Conservation (phyloP, 768 basidiomycete species). For the Mycena alexandri region DNA sequence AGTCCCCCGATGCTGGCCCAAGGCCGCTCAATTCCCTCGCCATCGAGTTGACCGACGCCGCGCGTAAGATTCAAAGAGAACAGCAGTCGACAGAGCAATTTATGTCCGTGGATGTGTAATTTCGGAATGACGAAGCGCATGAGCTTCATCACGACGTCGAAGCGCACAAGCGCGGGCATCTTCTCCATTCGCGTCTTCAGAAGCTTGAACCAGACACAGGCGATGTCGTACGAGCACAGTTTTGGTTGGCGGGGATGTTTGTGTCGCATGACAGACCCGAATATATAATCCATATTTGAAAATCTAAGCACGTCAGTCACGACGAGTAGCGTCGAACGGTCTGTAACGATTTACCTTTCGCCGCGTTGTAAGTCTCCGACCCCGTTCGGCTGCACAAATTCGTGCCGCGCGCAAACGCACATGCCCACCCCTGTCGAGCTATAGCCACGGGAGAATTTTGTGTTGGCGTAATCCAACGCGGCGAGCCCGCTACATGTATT, state of each 20-base stretch:
- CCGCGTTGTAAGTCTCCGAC: background rate
- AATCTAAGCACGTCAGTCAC: no score
- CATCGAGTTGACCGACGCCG: constrained; percentile 46
- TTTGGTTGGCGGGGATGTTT: no score
- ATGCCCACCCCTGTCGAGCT: background rate
- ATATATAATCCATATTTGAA: no score
- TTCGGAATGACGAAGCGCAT: constrained; percentile 41
- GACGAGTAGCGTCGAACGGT: no score
- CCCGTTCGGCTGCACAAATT: background rate
- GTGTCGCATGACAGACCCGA: no score
- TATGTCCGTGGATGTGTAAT: constrained; percentile 40
- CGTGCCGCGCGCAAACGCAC: background rate
- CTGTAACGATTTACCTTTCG: no score
- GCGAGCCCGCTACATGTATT: background rate
- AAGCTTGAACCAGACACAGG: constrained; percentile 45
- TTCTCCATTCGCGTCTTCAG: background rate
- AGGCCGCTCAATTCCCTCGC: constrained; percentile 41
- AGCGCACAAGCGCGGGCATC: background rate
- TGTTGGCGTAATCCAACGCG: no score
- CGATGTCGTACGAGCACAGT: constrained; percentile 35
- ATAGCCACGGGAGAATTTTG: no score
- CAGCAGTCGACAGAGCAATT: constrained; percentile 25
- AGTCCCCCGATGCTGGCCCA: no score
- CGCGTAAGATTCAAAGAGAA: constrained; percentile 45
- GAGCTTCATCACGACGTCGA: constrained; percentile 28